Evolutionary conservation across 2,329 filamentous ascomycete species (phyloP).

Genomic region (Aspergillus amoenus): DNA sequence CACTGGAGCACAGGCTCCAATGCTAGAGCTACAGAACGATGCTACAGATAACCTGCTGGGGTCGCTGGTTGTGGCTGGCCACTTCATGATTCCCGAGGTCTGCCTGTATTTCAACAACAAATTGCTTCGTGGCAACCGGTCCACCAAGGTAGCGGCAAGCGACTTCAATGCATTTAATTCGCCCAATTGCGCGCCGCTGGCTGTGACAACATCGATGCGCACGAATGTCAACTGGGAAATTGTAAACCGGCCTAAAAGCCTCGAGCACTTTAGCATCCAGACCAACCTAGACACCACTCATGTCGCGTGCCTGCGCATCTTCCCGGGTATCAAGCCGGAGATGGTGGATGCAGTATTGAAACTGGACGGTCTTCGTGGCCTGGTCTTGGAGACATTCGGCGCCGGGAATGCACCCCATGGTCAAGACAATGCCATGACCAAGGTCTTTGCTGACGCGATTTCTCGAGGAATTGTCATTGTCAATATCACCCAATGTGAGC

Average conservation of each 20-base stretch:
- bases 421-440: conserved; percentile 73
- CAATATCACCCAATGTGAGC: conserved; percentile 84
- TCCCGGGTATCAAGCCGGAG: conserved; percentile 88
- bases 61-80: conserved; percentile 84
- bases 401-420: conserved; percentile 88
- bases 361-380: conserved; percentile 72
- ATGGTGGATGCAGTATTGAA: conserved; percentile 85
- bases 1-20: conserved; percentile 79
- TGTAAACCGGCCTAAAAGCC: conserved; percentile 70
- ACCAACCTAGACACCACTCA: conserved; percentile 80
- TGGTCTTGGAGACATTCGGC: conserved; percentile 89
- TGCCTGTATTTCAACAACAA: conserved; percentile 92
- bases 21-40: conserved; percentile 87
- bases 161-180: conserved; percentile 85
- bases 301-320: conserved; percentile 84
- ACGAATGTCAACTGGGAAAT: conserved; percentile 79
- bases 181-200: conserved; percentile 81
- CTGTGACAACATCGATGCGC: conserved; percentile 75
- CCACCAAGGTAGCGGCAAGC: conserved; percentile 83
- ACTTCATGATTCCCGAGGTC: conserved; percentile 90
- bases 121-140: conserved; percentile 82
- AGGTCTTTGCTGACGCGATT: conserved; percentile 74
- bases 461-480: conserved; percentile 80
- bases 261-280: conserved; percentile 72
- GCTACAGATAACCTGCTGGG: conserved; percentile 87